These are phyloP conservation scores for Rhododendron mucronatum DNA, from an alignment of 148 eudicot species.

Conservation along the genomic window DNA sequence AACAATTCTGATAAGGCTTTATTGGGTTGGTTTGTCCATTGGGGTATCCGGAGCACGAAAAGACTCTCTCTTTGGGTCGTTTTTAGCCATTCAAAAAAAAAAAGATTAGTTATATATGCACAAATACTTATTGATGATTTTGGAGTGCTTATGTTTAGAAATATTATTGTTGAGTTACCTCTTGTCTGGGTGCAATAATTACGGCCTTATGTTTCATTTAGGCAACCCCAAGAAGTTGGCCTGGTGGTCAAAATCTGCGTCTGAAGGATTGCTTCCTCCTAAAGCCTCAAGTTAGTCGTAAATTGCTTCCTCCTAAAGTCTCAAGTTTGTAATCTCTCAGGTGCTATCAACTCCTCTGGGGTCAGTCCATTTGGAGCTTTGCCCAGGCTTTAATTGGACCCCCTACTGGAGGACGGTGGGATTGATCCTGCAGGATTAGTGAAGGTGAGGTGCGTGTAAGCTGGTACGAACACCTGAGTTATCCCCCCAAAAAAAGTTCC, in stretches of 20 bases:
- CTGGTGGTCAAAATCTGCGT: not conserved
- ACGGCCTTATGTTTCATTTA: not conserved
- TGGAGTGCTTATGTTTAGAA: not conserved
- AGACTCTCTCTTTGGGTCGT: not conserved
- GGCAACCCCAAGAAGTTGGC: not conserved
- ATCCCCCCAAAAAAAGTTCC: not conserved
- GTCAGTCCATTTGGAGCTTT: not conserved
- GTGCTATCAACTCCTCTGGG: not conserved
- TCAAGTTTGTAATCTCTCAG: not conserved
- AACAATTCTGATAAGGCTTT: not conserved
- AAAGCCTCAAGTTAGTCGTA: too few species aligned
- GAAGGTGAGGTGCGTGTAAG: not conserved
- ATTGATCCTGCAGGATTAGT: not conserved
- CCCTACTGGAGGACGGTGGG: not conserved
- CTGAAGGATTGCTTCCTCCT: not conserved
- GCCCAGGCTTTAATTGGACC: not conserved
- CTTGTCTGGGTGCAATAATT: not conserved
- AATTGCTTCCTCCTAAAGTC: not conserved
- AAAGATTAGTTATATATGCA: not conserved
- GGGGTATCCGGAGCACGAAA: not conserved
- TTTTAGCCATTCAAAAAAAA: not conserved
- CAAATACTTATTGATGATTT: not conserved
- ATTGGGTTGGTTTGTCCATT: not conserved
- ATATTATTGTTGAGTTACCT: not conserved
- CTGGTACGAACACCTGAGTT: not conserved